Evolutionary conservation across 1,139 yeast species (phyloP), one percentile per base, ranked within the genome.

Genomic region (Saccharomycopsis hybrid): DNA sequence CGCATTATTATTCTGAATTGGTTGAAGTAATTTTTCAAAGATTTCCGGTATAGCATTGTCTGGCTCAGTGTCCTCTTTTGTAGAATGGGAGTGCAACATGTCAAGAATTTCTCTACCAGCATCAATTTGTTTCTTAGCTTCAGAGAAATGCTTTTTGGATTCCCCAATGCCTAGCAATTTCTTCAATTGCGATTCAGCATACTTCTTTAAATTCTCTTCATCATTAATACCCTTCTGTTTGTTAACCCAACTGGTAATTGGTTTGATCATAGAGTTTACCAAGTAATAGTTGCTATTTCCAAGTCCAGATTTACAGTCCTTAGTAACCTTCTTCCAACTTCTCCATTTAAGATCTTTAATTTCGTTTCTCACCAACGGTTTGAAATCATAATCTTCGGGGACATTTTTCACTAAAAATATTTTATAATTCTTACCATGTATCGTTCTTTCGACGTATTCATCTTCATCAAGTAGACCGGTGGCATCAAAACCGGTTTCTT

Each of bases 401-500:
- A 94, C 85, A 51, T 85, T 85, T 45, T 77, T 77, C 28, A 87
- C 81, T 54, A 92, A 69, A 62, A 78, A 94, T 33, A 94, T 85
- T 60, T 89, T 84, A 65, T 86, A 86, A 65, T 87, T 88, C 65
- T 92, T 92, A 9, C 94, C 96, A 48, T 73, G 72, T 39, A 88
- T 78, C 5, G 88, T 86, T 63, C 95, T 77, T 62, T 92, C 97
- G 48, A 89, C 75, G 55, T 76, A 86, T 53, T 85, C 90, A 37
- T 81, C 76, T 55, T 82, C 83, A 55, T 78, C 77, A 48, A 90
- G 73, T 58, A 75, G 76, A 9, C 79, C 80, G 3, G 80, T 67
- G 46, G 88, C 82, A 65, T 90, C 94, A 60, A 84, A 89, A 0
- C 98, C 96, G n/a, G 90, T 92, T 65, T 94, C 99, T 68, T 94